A percentile compares a stretch with the other conserved stretches of the same genome.
Conservation (phyloP, 495 filamentous ascomycete genomes). For the Tuber brumale region DNA sequence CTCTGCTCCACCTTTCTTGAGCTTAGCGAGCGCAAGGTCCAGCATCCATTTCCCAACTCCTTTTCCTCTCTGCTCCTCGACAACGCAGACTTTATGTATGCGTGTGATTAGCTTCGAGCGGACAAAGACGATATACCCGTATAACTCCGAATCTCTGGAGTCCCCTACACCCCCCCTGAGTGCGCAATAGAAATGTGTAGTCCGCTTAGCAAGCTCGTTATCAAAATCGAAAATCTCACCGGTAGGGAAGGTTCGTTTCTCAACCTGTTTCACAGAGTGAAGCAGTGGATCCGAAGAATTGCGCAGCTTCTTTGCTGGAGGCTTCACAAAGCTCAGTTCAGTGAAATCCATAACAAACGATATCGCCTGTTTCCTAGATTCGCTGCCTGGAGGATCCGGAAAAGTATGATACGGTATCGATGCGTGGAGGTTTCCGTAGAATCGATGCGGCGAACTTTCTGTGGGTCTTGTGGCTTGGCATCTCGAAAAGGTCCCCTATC, state of each 20-base stretch:
- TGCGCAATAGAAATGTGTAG: conserved; percentile 50
- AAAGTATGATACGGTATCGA: not conserved
- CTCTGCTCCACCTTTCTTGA: conserved; percentile 52
- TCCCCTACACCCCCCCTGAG: conserved; percentile 6
- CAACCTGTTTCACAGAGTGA: conserved; percentile 42
- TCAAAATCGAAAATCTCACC: conserved; percentile 54
- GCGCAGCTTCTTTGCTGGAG: conserved; percentile 32
- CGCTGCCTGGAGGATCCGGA: not conserved
- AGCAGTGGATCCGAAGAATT: conserved; percentile 28
- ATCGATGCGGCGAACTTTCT: not conserved
- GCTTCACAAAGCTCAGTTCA: conserved; percentile 24
- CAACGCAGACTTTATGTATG: conserved; percentile 57
- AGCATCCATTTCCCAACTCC: conserved; percentile 53
- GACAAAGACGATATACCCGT: conserved; percentile 53
- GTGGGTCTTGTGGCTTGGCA: not conserved
- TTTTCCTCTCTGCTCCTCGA: conserved; percentile 49
- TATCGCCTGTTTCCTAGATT: not conserved
- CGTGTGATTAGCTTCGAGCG: conserved; percentile 50
- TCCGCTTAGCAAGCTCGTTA: conserved; percentile 53
- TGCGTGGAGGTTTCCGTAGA: not conserved
- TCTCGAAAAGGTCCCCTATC: not conserved
- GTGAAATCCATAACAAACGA: conserved; percentile 24
- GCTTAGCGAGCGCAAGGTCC: conserved; percentile 46
- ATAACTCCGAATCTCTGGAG: conserved; percentile 22
- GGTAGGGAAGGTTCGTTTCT: conserved; percentile 55